Evolutionary conservation across 2,329 filamentous ascomycete species (phyloP).

Genomic region (Trichoderma koningii): DNA sequence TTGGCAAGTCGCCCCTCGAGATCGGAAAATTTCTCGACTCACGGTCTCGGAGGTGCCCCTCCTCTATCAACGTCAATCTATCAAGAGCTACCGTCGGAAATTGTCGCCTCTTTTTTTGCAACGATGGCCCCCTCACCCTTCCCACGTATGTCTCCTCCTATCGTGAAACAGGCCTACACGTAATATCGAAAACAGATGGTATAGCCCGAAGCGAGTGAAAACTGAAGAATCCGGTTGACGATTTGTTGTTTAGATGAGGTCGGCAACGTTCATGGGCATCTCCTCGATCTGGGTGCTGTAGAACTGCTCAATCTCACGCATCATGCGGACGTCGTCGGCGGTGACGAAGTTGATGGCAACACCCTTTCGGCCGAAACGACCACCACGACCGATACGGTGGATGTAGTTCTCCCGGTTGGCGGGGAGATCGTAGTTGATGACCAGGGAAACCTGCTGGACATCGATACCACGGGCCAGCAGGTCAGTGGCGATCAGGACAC

Average conservation of each 20-base stretch:
- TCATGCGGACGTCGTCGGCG: constrained; percentile 98
- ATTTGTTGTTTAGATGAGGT: constrained; percentile 63
- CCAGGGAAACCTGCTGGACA: constrained; percentile 98
- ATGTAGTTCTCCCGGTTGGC: constrained; percentile 99
- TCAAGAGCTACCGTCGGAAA: constrained; percentile 42
- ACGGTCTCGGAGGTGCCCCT: constrained; percentile 34
- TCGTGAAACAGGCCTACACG: constrained; percentile 33
- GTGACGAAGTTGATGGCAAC: constrained; percentile 99
- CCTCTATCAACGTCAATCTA: constrained; percentile 47
- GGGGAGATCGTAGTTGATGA: constrained; percentile 99
- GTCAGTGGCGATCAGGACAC: constrained; percentile 98
- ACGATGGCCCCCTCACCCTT: constrained; percentile 33
- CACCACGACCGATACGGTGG: constrained; percentile 98
- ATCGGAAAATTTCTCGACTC: constrained; percentile 32
- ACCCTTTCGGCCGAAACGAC: constrained; percentile 99
- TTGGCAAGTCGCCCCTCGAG: constrained; percentile 36
- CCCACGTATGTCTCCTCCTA: constrained; percentile 36
- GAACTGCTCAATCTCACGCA: constrained; percentile 99
- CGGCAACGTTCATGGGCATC: constrained; percentile 95
- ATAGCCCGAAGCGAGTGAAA: constrained; percentile 32
- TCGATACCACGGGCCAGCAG: constrained; percentile 99
- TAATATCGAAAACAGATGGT: constrained; percentile 28
- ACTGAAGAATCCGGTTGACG: constrained; percentile 32
- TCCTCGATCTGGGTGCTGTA: constrained; percentile 99
- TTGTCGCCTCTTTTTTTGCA: constrained; percentile 24